Evolutionary conservation across 306 rosid genomes (phyloP).

Genomic region (Senna siamea): DNA sequence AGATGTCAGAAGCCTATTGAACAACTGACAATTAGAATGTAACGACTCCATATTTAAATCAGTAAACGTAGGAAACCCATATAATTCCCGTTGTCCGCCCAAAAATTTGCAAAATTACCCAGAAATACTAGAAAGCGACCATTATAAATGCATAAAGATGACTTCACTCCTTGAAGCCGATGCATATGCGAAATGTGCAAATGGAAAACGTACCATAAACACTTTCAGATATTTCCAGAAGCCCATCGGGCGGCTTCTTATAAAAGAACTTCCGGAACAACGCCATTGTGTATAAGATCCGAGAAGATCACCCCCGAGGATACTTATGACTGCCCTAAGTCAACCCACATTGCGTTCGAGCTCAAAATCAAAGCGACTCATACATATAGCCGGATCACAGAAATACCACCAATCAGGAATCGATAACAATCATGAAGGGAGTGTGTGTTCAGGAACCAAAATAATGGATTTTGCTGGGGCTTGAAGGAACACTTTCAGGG

Average conservation of each 20-base stretch:
- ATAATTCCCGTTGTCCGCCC: too few relatives aligned
- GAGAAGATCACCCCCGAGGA: conserved; percentile 31
- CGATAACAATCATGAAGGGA: conserved; percentile 48
- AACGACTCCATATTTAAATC: conserved; percentile 21
- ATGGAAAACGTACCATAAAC: conserved; percentile 79
- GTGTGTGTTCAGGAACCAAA: conserved; percentile 67
- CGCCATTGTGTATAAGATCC: conserved; percentile 77
- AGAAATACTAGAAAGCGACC: conserved; percentile 30
- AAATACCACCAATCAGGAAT: conserved; percentile 44
- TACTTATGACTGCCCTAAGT: conserved; percentile 44
- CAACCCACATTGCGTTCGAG: conserved; percentile 51
- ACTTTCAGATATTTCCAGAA: conserved; percentile 88
- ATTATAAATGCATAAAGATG: conserved; percentile 27
- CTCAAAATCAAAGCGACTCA: conserved; percentile 33
- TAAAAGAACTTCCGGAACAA: conserved; percentile 89
- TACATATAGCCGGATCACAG: conserved; percentile 39
- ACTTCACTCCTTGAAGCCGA: conserved; percentile 33
- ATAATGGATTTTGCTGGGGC: conserved; percentile 68
- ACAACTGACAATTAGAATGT: conserved; percentile 24
- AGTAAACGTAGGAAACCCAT: neutral
- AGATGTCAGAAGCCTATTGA: conserved; percentile 30
- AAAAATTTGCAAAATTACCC: conserved; percentile 23
- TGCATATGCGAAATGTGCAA: conserved; percentile 32
- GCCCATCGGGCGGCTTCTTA: conserved; percentile 98
- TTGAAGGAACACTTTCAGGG: conserved; percentile 63